Evolutionary conservation across 2,329 filamentous ascomycete species (phyloP).

Genomic region (Penicillium sp.): DNA sequence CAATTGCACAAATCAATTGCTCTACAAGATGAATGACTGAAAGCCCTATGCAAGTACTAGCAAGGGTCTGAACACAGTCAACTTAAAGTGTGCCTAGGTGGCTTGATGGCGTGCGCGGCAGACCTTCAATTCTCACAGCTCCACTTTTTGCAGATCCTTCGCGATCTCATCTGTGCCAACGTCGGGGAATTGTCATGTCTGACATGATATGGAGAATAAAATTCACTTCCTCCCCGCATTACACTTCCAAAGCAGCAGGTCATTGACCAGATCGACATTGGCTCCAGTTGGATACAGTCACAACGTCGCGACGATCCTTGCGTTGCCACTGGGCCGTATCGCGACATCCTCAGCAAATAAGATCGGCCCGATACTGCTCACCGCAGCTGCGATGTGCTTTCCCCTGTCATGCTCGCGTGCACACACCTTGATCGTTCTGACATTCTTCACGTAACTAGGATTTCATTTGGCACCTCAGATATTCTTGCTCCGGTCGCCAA

Average conservation of each 20-base stretch:
- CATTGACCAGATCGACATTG: no score
- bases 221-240: not conserved
- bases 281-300: no score
- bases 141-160: not conserved
- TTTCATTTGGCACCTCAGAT: not conserved
- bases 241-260: not conserved
- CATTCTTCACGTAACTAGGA: not conserved
- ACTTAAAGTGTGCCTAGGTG: not conserved
- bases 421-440: not conserved
- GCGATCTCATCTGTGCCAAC: not conserved
- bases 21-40: not conserved
- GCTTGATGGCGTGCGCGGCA: not conserved
- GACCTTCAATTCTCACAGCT: not conserved
- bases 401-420: not conserved
- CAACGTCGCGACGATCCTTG: not conserved
- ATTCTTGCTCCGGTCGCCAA: not conserved
- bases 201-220: not conserved
- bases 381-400: not conserved
- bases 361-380: not conserved
- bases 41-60: not conserved
- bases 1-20: no score
- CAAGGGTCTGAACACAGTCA: not conserved
- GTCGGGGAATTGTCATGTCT: no score
- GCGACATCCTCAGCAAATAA: constrained; percentile 28
- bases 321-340: constrained; percentile 13